Percentiles rank a stretch among this genome's conserved stretches.
phyloP scores from a whole-genome alignment of 371 early-diverging fungal species.

The Actinomucor elegans region DNA sequence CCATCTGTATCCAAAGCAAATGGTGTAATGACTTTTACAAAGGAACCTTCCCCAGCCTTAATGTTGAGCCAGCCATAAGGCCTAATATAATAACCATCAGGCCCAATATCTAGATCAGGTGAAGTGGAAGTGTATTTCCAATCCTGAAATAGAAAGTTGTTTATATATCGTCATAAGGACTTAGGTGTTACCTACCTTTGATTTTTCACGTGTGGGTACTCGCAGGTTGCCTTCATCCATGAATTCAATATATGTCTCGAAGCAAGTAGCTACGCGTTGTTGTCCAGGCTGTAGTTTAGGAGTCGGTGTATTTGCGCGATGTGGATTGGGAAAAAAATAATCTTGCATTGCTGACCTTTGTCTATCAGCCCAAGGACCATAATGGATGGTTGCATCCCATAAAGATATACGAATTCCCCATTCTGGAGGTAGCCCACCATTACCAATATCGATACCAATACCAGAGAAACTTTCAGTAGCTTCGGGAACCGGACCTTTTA shows the following conservation, averaged over 20 bases:
- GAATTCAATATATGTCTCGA: slow-evolving; percentile 71
- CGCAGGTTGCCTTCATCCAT: slow-evolving; percentile 60
- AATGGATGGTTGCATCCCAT: slow-evolving; percentile 64
- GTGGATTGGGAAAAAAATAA: slow-evolving; percentile 77
- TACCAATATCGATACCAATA: slow-evolving; percentile 51
- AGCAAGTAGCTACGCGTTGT: slow-evolving; percentile 53
- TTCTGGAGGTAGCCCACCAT: slow-evolving; percentile 69
- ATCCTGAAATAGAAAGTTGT: slow-evolving; percentile 49
- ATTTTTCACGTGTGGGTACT: slow-evolving; percentile 74
- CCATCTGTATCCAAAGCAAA: slow-evolving; percentile 58
- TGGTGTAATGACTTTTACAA: slow-evolving; percentile 62
- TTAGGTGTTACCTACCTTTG: slow-evolving; percentile 55
- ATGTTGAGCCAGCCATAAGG: slow-evolving; percentile 84
- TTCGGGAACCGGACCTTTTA: slow-evolving; percentile 47
- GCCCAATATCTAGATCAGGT: slow-evolving; percentile 37
- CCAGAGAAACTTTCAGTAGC: slow-evolving; percentile 20
- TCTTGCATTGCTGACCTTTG: slow-evolving; percentile 69
- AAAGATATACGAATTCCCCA: slow-evolving; percentile 71
- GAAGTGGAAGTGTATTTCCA: slow-evolving; percentile 56
- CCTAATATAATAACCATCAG: slow-evolving; percentile 52
- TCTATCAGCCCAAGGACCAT: slow-evolving; percentile 91
- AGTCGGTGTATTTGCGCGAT: slow-evolving; percentile 56
- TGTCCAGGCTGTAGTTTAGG: slow-evolving; percentile 55
- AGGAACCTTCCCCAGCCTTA: slow-evolving; percentile 57
- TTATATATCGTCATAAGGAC: neutral